Base-by-base conservation (phyloP, 139 green algal species). In the Mesotaenium endlicherianum region DNA sequence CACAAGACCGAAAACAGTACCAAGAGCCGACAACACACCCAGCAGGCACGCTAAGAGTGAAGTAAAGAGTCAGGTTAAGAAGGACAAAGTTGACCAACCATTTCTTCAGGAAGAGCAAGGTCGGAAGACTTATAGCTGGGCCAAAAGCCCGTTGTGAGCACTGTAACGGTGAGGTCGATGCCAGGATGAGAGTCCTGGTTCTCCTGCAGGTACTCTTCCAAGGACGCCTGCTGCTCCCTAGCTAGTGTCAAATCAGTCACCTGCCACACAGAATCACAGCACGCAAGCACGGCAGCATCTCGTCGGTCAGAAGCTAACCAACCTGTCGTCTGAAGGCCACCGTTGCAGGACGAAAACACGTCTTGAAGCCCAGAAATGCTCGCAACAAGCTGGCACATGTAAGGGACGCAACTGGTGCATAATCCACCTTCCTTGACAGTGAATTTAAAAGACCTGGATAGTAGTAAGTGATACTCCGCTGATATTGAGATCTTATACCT, bases 121-220 rank as follows among this genome's bases (percentile, higher is more conserved):
- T 98, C 96, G 38, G 94, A 92, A 47, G 82, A 85, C 92, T 97
- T 95, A 92, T 96, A 94, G 40, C 84, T 89, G 11, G 93, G 93
- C 93, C 93, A 97, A 88, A 95, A 97, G 57, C 94, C 94, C 31
- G 92, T 94, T 1, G 94, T 97, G 36, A 97, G 93, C 43, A 97
- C 95, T 5, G 92, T 97, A 47, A 98, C 96, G 20, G 76, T 88
- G 70, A 99, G 77, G 71, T 99, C 95, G 4, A 98, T 76, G 39
- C 68, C 36, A 2, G 74, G 72, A 64, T 83, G 64, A 39, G 75
- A 84, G 58, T 81, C 83, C 39, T 83, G 64, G 41, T 85, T 45
- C 40, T 90, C 68, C 20, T 76, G 83, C 43, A 96, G 88, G 83
- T 97, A 98, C 31, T 89, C 60, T 75, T 91, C 77, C 79, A 89